Conservation (phyloP, 2,329 filamentous ascomycete genomes). For the Trichothecium roseum region DNA sequence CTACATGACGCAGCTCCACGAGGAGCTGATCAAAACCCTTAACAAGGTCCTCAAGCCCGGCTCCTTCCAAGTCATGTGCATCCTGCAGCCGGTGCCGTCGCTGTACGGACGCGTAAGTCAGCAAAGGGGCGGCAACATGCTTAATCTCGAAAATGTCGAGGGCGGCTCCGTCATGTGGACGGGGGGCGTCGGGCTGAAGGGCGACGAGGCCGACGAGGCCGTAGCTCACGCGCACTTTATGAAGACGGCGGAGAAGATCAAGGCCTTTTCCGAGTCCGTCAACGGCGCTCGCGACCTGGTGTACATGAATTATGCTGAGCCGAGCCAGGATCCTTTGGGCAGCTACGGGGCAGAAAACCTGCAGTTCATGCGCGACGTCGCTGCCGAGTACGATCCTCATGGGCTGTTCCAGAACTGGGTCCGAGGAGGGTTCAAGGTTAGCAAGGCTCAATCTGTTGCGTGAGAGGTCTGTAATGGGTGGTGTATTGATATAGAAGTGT, state of each 20-base stretch:
- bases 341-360: constrained; percentile 25
- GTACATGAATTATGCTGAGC: constrained; percentile 32
- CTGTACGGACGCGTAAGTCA: constrained; percentile 6
- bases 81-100: constrained; percentile 7
- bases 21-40: constrained; percentile 4
- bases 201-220: neutral
- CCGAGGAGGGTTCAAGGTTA: constrained; percentile 23
- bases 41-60: neutral
- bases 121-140: constrained; percentile 5
- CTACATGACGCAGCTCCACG: constrained; percentile 7
- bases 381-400: constrained; percentile 19
- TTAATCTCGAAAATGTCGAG: constrained; percentile 6
- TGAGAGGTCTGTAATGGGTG: too few species aligned
- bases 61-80: constrained; percentile 5
- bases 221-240: neutral
- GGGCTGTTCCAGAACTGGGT: constrained; percentile 19
- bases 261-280: constrained; percentile 5
- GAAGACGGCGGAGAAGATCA: neutral
- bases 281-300: constrained; percentile 25
- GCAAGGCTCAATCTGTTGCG: neutral
- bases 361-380: constrained; percentile 13
- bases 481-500: too few species aligned
- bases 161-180: constrained; percentile 5
- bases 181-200: neutral
- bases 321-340: constrained; percentile 21